These are phyloP conservation scores for Aegilops umbellulata DNA, from an alignment of 176 grass and related monocot genomes.

Conservation along the genomic window DNA sequence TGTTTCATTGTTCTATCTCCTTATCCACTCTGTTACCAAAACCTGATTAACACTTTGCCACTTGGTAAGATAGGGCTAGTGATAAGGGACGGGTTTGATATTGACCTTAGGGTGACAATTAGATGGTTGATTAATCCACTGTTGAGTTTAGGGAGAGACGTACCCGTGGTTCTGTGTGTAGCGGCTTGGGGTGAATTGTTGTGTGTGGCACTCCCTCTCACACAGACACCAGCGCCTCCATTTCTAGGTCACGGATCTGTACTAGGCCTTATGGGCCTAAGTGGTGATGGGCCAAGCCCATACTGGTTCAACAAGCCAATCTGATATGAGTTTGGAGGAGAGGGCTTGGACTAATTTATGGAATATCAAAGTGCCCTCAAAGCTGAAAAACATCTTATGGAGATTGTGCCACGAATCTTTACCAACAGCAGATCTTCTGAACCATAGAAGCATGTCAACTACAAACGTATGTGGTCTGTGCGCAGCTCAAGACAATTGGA, in stretches of 20 bases:
- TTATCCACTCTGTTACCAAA: neutral
- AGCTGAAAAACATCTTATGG: too few relatives aligned
- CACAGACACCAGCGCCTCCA: neutral
- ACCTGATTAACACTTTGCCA: neutral
- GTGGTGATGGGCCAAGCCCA: neutral
- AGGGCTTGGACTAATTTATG: too few relatives aligned
- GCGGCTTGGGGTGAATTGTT: neutral
- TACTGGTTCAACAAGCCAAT: neutral
- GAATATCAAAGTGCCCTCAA: too few relatives aligned
- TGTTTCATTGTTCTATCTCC: neutral
- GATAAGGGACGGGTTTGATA: neutral
- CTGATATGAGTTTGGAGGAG: too few relatives aligned
- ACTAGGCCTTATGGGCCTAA: neutral
- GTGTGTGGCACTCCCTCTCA: neutral
- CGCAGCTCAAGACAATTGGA: too few relatives aligned
- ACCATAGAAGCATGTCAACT: too few relatives aligned
- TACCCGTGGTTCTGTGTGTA: neutral
- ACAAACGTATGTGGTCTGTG: too few relatives aligned
- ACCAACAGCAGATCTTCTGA: too few relatives aligned
- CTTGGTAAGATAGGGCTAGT: slow-evolving; percentile 19
- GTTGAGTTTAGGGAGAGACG: neutral
- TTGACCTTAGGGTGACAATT: neutral
- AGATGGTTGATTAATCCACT: neutral
- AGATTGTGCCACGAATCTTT: too few relatives aligned
- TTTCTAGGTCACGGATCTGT: neutral